Conservation (phyloP, 2,329 filamentous ascomycete species). For the Fusarium albidum region DNA sequence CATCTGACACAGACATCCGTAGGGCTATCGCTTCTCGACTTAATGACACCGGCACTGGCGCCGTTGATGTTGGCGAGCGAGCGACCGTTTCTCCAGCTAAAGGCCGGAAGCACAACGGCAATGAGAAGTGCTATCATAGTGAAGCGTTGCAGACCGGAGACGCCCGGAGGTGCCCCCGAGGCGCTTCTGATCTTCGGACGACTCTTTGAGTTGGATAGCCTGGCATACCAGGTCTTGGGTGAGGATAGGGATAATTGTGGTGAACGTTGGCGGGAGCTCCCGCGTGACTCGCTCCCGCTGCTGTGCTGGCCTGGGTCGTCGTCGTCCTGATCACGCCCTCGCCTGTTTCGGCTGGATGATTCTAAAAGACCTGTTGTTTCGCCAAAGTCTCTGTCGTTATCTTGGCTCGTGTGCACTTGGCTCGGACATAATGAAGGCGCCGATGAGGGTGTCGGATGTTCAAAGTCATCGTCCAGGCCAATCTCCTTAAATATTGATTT, state of each 20-base stretch:
- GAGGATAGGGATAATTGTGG: conserved; percentile 33
- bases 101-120: conserved; percentile 58
- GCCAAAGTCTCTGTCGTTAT: conserved; percentile 44
- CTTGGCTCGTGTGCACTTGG: conserved; percentile 26
- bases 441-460: conserved; percentile 31
- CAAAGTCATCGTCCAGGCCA: conserved; percentile 51
- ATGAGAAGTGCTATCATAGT: conserved; percentile 59
- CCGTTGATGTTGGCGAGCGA: conserved; percentile 51
- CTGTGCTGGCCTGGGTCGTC: conserved; percentile 8
- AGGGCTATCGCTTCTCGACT: conserved; percentile 37
- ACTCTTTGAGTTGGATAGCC: conserved; percentile 47
- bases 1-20: conserved; percentile 68
- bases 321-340: conserved; percentile 10
- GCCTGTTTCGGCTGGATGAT: conserved; percentile 7
- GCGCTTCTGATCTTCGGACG: conserved; percentile 54
- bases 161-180: conserved; percentile 53
- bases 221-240: conserved; percentile 53
- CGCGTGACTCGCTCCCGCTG: conserved; percentile 1
- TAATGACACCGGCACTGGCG: conserved; percentile 58
- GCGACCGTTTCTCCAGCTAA: conserved; percentile 51
- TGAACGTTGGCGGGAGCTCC: conserved; percentile 12
- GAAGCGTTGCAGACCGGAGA: conserved; percentile 53
- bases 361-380: conserved; percentile 38
- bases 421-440: conserved; percentile 20
- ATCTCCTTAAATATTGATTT: conserved; percentile 62